Base-by-base conservation (phyloP, 2,329 filamentous ascomycete species). In the Colletotrichum limetticola region DNA sequence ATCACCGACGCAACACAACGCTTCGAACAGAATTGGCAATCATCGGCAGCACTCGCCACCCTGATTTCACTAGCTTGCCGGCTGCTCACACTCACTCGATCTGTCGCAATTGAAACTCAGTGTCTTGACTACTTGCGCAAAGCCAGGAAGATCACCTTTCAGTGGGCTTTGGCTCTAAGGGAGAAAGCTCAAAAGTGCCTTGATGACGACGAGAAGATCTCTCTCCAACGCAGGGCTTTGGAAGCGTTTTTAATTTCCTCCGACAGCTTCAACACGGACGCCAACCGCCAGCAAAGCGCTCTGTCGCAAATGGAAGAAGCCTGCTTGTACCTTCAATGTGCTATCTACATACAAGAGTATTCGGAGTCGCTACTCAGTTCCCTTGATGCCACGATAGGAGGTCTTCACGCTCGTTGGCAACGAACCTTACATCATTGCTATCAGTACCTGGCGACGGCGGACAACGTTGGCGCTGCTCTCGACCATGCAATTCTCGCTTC, bases 1-100 rank as follows among this genome's bases (percentile, higher is more conserved):
- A 68, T 90, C 1, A 9, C 76, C 0, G 72, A 78, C 0, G 78
- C 80, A 0, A 68, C 84, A 1, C 58, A 63, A 0, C 80, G 80
- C 0, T 81, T 88, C 9, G 78, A 85, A 69, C 80, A 82, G n/a
- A 90, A 88, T 66, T 90, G 88, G 88, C 82, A 88, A 70, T 85
- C 84, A 2, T 82, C 81, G 16, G 74, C 81, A 35, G 83, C 84
- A 0, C 75, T 88, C 2, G 78, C 82, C 5, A 79, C 76, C 0
- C 83, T 88, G 12, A 78, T 85, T 1, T 75, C 79, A 2, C 74
- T 91, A 3, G 76, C 82, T 2, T 77, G 81, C n/a, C 81, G 87
- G 14, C 35, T 89, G 0, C 75, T 89, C 4, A 85, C 85, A 0
- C 68, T 89, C 2, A 79, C 82, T 0, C 16, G 61, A 3, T 76